Percentiles rank a stretch among this genome's conserved stretches.
Evolutionary conservation across 2,329 filamentous ascomycete genomes (phyloP).

Genomic region (Fusarium fracticaudum): DNA sequence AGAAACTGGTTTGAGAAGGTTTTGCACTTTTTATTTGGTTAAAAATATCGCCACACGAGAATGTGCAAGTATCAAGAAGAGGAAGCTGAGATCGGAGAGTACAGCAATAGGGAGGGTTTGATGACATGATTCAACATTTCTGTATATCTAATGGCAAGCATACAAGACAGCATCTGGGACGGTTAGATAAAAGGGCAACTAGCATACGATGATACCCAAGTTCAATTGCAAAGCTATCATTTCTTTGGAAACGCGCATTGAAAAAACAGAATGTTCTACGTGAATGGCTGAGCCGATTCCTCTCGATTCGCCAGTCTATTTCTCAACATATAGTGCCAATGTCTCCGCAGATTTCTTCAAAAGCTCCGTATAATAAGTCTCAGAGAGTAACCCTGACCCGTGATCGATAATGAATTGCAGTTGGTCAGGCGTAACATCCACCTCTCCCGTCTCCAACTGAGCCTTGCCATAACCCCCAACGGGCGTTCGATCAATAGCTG

Average conservation of each 20-base stretch:
- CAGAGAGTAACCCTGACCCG: constrained; percentile 21
- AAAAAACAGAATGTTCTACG: no score
- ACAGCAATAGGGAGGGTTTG: no score
- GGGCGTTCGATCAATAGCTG: constrained; percentile 29
- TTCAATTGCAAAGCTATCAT: not conserved
- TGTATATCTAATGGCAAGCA: not conserved
- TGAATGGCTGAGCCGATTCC: not conserved
- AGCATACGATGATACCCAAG: not conserved
- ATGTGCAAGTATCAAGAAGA: no score
- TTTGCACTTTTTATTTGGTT: constrained; percentile 1
- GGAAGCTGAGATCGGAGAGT: not conserved
- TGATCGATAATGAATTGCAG: constrained; percentile 34
- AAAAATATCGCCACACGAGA: fast-evolving
- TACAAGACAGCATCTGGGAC: not conserved
- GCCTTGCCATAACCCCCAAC: constrained; percentile 11
- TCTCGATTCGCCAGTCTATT: not conserved
- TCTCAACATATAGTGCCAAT: not conserved
- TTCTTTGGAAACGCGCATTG: not conserved
- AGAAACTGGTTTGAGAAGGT: constrained; percentile 20
- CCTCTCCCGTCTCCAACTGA: constrained; percentile 12
- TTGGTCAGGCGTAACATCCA: constrained; percentile 22
- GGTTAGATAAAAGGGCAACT: not conserved
- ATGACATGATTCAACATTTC: not conserved
- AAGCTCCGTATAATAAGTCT: constrained; percentile 20
- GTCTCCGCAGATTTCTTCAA: constrained; percentile 18